phyloP scores from a whole-genome alignment of 2,329 filamentous ascomycete species.

The Lachnellula suecica region DNA sequence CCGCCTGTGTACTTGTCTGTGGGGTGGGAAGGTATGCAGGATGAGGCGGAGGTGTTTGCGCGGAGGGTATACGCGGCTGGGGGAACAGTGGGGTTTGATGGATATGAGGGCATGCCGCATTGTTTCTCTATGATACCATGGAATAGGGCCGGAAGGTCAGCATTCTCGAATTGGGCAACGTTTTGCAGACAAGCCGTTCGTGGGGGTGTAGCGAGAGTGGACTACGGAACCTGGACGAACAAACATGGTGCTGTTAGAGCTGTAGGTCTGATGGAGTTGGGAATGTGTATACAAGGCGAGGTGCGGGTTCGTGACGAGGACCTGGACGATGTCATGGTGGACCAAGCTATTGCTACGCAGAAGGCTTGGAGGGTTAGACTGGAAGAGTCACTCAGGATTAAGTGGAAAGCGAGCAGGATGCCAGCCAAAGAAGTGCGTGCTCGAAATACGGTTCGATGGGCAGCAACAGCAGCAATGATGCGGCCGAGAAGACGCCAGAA shows the following conservation, averaged over 20 bases:
- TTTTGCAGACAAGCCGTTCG: background rate
- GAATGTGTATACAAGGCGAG: background rate
- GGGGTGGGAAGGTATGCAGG: background rate
- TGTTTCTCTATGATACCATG: slow-evolving; percentile 1
- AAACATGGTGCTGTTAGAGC: background rate
- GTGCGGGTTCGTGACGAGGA: background rate
- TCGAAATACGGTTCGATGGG: background rate
- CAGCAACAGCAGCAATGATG: background rate
- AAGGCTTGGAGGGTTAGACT: background rate
- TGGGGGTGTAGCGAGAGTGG: background rate
- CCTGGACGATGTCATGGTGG: background rate
- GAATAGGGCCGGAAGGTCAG: background rate
- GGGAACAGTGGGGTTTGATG: background rate
- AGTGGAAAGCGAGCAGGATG: background rate
- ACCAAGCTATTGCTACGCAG: background rate
- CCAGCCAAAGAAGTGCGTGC: background rate
- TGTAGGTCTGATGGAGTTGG: background rate
- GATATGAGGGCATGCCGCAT: slow-evolving; percentile 2
- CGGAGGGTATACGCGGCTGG: background rate
- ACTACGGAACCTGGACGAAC: background rate
- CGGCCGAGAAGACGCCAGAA: background rate
- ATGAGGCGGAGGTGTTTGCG: slow-evolving; percentile 1
- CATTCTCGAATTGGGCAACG: background rate
- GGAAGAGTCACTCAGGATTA: background rate
- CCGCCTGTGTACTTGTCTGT: background rate